phyloP scores from a whole-genome alignment of 2,329 filamentous ascomycete genomes.

The Cladorrhinum sp. region DNA sequence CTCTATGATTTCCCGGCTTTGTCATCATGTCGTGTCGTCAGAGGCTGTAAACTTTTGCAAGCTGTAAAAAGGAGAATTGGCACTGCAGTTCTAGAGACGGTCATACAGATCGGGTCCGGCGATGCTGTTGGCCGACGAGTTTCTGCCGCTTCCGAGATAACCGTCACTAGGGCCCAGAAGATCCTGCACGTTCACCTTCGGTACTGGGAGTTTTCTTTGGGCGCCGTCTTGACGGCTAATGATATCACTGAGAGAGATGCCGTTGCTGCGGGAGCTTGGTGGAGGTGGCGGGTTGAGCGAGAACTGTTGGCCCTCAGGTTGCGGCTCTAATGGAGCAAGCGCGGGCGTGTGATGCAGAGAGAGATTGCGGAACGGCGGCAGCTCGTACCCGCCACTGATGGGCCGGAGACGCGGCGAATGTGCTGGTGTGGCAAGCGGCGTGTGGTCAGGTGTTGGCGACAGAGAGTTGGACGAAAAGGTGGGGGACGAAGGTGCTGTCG shows the following conservation, averaged over 20 bases:
- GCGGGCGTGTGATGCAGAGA: slow-evolving; percentile 55
- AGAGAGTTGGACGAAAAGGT: slow-evolving; percentile 95
- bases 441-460: slow-evolving; percentile 94
- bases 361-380: slow-evolving; percentile 76
- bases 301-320: slow-evolving; percentile 43
- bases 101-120: slow-evolving; percentile 68
- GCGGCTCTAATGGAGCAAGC: slow-evolving; percentile 57
- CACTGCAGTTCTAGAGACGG: slow-evolving; percentile 38
- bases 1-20: slow-evolving; percentile 24
- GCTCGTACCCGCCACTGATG: slow-evolving; percentile 68
- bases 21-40: slow-evolving; percentile 24
- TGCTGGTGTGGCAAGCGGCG: slow-evolving; percentile 93
- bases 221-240: slow-evolving; percentile 85
- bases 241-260: slow-evolving; percentile 85
- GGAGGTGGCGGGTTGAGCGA: slow-evolving; percentile 41
- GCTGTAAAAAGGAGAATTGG: slow-evolving; percentile 6
- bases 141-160: slow-evolving; percentile 70
- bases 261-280: slow-evolving; percentile 57
- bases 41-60: slow-evolving; percentile 11
- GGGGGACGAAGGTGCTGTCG: slow-evolving; percentile 90
- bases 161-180: slow-evolving; percentile 65
- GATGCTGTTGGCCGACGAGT: slow-evolving; percentile 73
- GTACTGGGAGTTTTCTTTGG: slow-evolving; percentile 87
- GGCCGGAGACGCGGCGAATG: slow-evolving; percentile 90
- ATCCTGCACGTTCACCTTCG: slow-evolving; percentile 84